Evolutionary conservation across 139 green algal genomes (phyloP), one percentile per base, ranked within the genome.

Genomic region (Penium margaritaceum): DNA sequence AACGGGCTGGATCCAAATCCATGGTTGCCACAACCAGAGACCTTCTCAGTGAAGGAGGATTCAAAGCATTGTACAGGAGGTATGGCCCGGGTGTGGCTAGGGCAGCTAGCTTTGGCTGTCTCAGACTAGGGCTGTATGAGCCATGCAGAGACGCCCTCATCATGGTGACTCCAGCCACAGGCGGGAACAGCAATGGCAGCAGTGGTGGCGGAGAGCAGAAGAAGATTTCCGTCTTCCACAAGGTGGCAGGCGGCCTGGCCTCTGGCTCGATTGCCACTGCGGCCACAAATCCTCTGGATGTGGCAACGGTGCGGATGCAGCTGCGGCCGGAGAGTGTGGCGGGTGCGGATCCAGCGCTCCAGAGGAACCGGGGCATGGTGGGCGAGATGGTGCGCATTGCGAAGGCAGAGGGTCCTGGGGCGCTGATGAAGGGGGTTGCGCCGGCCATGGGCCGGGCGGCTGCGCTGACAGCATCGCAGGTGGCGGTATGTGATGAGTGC

Each of bases 221-320:
- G 55, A 24, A 38, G 55, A 15, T 64, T 24, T 15, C 34, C 12
- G 19, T 38, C 27, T 15, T 29, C 9, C 51, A 60, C 30, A 66
- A 66, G 30, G 33, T 30, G 19, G 24, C 30, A 24, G 58, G 27
- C 19, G 58, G 58, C 1, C 34, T 66, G 2, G 21, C 51, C 21
- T 69, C 62, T 17, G 62, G 62, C 4, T 69, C 62, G 24, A 36
- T 69, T 24, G 62, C 62, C 24, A 69, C 62, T 29, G 62, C 62
- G 21, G 33, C 51, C 30, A 51, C 62, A 3, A 69, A 51, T n/a
- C 62, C 62, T 15, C 37, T 69, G 1, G 62, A 69, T 30, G 33
- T 69, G 5, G 62, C 37, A 14, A 69, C 47, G 17, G 62, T 69
- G 21, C 33, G 35, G 37, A 2, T 66, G 30, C 58, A 66, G 17